phyloP scores from a whole-genome alignment of 805 yeast genomes.

The Candida ovalis region DNA sequence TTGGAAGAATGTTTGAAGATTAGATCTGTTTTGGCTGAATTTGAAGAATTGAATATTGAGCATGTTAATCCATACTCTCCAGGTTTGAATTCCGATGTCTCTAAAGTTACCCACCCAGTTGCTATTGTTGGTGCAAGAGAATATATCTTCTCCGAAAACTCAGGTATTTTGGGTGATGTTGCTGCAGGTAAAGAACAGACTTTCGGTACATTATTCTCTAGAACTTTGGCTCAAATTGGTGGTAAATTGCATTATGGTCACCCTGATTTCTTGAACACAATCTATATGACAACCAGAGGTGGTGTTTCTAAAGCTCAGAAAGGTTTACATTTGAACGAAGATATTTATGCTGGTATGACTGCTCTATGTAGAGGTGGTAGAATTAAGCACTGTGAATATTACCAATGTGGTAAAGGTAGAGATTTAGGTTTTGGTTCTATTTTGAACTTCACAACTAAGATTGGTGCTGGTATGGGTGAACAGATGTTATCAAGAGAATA shows the following conservation, averaged over 20 bases:
- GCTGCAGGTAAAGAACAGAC: constrained; percentile 92
- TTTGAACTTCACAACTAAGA: constrained; percentile 79
- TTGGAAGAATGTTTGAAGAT: constrained; percentile 82
- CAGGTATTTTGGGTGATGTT: constrained; percentile 83
- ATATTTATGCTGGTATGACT: constrained; percentile 86
- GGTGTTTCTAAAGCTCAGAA: constrained; percentile 86
- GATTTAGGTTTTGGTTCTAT: constrained; percentile 86
- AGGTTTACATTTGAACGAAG: constrained; percentile 82
- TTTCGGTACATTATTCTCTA: constrained; percentile 78
- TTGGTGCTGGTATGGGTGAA: constrained; percentile 94
- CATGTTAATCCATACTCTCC: constrained; percentile 83
- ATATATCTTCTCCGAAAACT: constrained; percentile 80
- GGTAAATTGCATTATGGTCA: constrained; percentile 87
- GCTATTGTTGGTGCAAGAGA: constrained; percentile 88
- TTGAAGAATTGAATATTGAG: constrained; percentile 72
- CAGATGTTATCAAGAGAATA: constrained; percentile 83
- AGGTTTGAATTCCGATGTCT: constrained; percentile 51
- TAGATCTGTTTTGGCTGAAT: constrained; percentile 77
- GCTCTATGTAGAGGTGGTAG: constrained; percentile 82
- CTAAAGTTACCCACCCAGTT: constrained; percentile 58
- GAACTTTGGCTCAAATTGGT: constrained; percentile 81
- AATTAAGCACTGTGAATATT: constrained; percentile 82
- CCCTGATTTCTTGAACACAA: constrained; percentile 76
- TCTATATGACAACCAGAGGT: constrained; percentile 81
- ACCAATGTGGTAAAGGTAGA: constrained; percentile 89